Conservation (phyloP, 1,139 yeast genomes). For the Waltiozyma sp. region DNA sequence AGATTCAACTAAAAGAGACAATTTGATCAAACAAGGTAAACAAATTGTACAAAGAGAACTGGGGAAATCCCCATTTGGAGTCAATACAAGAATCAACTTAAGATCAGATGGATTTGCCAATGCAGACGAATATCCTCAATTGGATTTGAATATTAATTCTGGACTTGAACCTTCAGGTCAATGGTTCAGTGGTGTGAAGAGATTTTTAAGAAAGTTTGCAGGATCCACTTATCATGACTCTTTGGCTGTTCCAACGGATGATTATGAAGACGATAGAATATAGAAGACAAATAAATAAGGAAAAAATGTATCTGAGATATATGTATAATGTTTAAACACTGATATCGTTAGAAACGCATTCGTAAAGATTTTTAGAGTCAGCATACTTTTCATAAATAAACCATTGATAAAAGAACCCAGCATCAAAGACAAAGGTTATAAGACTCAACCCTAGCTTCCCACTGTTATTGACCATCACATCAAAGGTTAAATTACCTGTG, state of each 20-base stretch:
- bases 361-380: not conserved
- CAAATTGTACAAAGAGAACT: constrained; percentile 17
- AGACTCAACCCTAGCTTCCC: constrained; percentile 28
- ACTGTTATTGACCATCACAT: constrained; percentile 17
- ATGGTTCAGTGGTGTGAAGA: not conserved
- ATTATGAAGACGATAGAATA: not conserved
- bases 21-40: constrained; percentile 17
- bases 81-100: not conserved
- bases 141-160: not conserved
- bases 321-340: not conserved
- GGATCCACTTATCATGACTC: not conserved
- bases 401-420: constrained; percentile 22
- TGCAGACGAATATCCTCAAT: not conserved
- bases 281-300: not conserved
- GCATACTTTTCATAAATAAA: constrained; percentile 4
- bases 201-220: not conserved
- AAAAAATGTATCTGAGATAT: not conserved
- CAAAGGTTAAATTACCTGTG: constrained; percentile 10
- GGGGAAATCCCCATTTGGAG: constrained; percentile 2
- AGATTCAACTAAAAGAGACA: constrained; percentile 7
- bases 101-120: not conserved
- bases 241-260: not conserved
- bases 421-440: constrained; percentile 26
- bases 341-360: not conserved
- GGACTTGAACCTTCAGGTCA: not conserved